Evolutionary conservation across 441 rosid species (phyloP).

Genomic region (Biscutella laevigata): DNA sequence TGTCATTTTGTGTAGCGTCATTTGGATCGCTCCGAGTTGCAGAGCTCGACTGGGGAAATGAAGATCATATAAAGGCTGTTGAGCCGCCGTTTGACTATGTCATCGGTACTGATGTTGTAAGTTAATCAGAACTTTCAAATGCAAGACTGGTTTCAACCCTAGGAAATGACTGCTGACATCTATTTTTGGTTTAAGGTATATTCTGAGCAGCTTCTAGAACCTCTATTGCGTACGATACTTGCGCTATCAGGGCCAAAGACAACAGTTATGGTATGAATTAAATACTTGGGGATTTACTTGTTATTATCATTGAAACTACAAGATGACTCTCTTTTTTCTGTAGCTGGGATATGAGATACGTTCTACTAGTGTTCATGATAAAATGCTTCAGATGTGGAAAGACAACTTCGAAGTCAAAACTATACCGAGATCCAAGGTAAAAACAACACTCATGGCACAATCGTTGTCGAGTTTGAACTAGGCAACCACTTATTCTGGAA

Average conservation of each 20-base stretch:
- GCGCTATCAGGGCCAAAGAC: slow-evolving; percentile 87
- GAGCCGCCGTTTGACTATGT: slow-evolving; percentile 81
- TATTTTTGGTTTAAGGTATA: slow-evolving; percentile 51
- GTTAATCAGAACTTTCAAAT: slow-evolving; percentile 19
- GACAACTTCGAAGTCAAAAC: slow-evolving; percentile 67
- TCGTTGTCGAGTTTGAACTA: neutral
- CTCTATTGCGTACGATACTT: slow-evolving; percentile 54
- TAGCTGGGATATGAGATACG: slow-evolving; percentile 92
- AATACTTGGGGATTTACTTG: neutral
- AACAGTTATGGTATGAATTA: slow-evolving; percentile 47
- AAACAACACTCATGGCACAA: neutral
- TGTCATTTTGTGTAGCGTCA: slow-evolving; percentile 41
- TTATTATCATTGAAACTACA: neutral
- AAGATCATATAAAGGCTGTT: slow-evolving; percentile 61
- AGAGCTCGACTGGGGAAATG: slow-evolving; percentile 86
- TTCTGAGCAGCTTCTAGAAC: slow-evolving; percentile 88
- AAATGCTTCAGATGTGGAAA: slow-evolving; percentile 78
- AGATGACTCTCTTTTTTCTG: slow-evolving; percentile 8
- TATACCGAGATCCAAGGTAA: slow-evolving; percentile 72
- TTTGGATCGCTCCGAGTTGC: slow-evolving; percentile 80
- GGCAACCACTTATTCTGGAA: neutral
- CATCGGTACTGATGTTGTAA: slow-evolving; percentile 89
- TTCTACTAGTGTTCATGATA: slow-evolving; percentile 71
- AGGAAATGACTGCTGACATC: slow-evolving; percentile 17
- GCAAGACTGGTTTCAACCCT: neutral